These are phyloP conservation scores for Larix kaempferi DNA, from an alignment of 75 land plant genomes.

Conservation along the genomic window DNA sequence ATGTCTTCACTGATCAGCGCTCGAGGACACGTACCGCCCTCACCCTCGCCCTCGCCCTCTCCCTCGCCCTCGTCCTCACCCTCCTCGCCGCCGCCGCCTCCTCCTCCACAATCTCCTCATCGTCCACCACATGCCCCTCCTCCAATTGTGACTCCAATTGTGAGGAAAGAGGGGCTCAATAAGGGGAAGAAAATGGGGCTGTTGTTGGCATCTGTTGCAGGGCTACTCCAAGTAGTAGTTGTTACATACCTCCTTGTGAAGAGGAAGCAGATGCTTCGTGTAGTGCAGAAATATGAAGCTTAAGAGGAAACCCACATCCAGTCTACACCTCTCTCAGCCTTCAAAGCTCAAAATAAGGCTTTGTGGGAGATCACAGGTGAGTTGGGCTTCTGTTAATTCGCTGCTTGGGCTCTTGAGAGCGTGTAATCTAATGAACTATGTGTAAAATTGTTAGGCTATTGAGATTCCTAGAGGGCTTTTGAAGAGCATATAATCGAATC, in stretches of 20 bases:
- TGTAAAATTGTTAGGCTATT: background rate
- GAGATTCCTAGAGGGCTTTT: background rate
- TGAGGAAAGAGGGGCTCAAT: background rate
- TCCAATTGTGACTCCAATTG: no score
- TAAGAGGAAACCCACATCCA: background rate
- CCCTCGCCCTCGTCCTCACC: background rate
- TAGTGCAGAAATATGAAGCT: constrained; percentile 16
- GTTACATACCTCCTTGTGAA: constrained; percentile 16
- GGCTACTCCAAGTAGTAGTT: constrained; percentile 14
- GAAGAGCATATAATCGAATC: background rate
- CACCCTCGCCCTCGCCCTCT: background rate
- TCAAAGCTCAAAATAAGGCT: background rate
- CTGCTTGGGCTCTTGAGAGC: background rate
- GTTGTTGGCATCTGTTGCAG: constrained; percentile 13
- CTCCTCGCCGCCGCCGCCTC: background rate
- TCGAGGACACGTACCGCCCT: background rate
- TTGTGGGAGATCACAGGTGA: background rate
- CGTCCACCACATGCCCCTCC: background rate
- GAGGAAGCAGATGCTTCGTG: constrained; percentile 15
- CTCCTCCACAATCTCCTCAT: background rate
- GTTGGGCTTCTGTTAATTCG: constrained; percentile 3
- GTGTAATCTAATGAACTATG: background rate
- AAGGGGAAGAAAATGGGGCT: constrained; percentile 3
- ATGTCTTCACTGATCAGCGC: background rate
- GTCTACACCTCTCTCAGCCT: background rate